Conservation (phyloP, 305 asterid genomes). For the Solanum hybrid region DNA sequence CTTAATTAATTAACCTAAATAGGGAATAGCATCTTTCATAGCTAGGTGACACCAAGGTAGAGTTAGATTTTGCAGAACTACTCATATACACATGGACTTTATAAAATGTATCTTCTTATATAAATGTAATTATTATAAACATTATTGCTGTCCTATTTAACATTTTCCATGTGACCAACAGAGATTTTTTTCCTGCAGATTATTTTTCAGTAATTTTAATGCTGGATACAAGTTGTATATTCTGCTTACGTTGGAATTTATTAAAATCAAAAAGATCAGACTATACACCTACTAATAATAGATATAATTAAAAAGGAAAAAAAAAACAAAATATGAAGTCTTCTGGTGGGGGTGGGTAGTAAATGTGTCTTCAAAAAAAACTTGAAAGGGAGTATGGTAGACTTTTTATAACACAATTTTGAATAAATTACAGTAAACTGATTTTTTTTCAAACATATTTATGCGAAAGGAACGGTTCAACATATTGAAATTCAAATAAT, state of each 20-base stretch:
- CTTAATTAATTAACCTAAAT: background rate
- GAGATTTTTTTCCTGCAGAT: constrained; percentile 2
- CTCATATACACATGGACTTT: constrained; percentile 29
- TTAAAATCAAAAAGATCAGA: background rate
- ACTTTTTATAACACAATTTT: background rate
- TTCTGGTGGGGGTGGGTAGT: background rate
- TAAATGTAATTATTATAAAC: constrained; percentile 11
- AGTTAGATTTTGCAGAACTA: constrained; percentile 41
- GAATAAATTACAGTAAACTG: background rate
- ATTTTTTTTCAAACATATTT: background rate
- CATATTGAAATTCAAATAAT: background rate
- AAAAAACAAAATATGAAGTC: background rate
- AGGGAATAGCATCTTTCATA: constrained; percentile 54
- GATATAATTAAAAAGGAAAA: background rate
- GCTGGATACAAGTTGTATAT: background rate
- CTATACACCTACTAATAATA: background rate
- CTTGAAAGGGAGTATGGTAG: background rate
- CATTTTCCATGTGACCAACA: constrained; percentile 40
- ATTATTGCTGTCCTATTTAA: constrained; percentile 26
- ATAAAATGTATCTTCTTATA: constrained; percentile 1
- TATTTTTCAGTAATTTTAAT: background rate
- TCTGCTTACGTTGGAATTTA: background rate
- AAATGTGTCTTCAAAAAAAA: background rate
- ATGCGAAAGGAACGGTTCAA: background rate
- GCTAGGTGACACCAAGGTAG: constrained; percentile 56